phyloP scores from a whole-genome alignment of 2,329 filamentous ascomycete species.

The Apiospora hydei region DNA sequence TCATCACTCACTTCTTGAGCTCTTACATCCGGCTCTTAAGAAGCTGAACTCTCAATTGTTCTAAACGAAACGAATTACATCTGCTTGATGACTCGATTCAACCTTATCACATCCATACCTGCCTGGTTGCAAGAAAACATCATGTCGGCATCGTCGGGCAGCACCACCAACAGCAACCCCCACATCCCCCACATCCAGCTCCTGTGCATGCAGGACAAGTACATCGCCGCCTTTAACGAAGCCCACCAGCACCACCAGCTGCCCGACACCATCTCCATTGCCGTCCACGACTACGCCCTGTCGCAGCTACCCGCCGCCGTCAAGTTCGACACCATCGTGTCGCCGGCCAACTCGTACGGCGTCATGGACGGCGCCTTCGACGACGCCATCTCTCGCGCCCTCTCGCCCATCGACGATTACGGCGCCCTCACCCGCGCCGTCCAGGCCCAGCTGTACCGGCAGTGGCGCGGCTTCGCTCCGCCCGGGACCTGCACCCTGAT shows the following conservation, averaged over 20 bases:
- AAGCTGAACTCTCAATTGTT: neutral
- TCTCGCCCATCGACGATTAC: slow-evolving; percentile 54
- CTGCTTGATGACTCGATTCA: neutral
- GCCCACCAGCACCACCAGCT: slow-evolving; percentile 22
- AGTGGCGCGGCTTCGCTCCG: slow-evolving; percentile 52
- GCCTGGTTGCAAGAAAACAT: neutral
- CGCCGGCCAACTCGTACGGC: slow-evolving; percentile 62
- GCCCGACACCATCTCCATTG: slow-evolving; percentile 32
- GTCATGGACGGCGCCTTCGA: slow-evolving; percentile 62
- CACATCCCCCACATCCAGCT: slow-evolving; percentile 23
- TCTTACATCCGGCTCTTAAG: neutral
- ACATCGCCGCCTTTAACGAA: slow-evolving; percentile 18
- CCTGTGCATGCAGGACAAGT: slow-evolving; percentile 21
- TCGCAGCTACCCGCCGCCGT: slow-evolving; percentile 43
- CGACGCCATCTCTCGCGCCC: slow-evolving; percentile 58
- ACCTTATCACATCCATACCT: neutral
- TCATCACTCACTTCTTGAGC: neutral
- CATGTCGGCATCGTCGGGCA: neutral
- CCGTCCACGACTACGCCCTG: slow-evolving; percentile 49
- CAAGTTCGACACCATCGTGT: slow-evolving; percentile 58
- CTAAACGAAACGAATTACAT: neutral
- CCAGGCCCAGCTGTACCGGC: slow-evolving; percentile 54
- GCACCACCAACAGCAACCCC: neutral
- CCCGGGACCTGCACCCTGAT: slow-evolving; percentile 59
- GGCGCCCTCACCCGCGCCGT: slow-evolving; percentile 53